Percentiles rank a stretch among this genome's conserved stretches.
Conservation (phyloP, 805 yeast species). For the Candida ascalaphidarum region DNA sequence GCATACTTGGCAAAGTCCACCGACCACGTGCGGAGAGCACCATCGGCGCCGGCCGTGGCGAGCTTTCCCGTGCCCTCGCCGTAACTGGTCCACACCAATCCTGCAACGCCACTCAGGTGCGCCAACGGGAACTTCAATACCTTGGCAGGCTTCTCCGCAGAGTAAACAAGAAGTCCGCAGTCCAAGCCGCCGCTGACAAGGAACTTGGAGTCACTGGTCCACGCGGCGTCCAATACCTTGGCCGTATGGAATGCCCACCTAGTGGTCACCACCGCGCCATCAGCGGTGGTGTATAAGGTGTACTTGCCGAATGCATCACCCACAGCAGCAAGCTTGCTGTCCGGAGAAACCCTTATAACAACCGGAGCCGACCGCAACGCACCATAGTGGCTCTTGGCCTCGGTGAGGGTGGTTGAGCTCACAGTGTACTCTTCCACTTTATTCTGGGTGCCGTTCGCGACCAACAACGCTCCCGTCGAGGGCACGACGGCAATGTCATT, state of each 20-base stretch:
- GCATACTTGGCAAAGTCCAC: constrained; percentile 17
- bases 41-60: constrained; percentile 71
- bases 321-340: constrained; percentile 61
- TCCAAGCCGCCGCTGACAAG: constrained; percentile 80
- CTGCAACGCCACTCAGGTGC: constrained; percentile 81
- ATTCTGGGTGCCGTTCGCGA: constrained; percentile 22
- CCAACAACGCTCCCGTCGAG: constrained; percentile 12
- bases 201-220: constrained; percentile 70
- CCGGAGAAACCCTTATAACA: constrained; percentile 59
- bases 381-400: constrained; percentile 35
- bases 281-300: constrained; percentile 51
- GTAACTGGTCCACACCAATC: constrained; percentile 59
- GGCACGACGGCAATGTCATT: constrained; percentile 15
- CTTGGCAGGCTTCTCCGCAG: constrained; percentile 70
- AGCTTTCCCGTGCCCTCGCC: constrained; percentile 8
- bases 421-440: constrained; percentile 19
- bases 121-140: constrained; percentile 69
- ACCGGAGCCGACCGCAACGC: constrained; percentile 56
- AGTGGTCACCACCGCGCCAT: constrained; percentile 57
- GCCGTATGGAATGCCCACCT: constrained; percentile 97
- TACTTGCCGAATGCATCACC: constrained; percentile 88
- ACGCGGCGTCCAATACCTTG: constrained; percentile 63
- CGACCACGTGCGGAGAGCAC: constrained; percentile 69
- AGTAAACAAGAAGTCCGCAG: constrained; percentile 70
- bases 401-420: constrained; percentile 12